phyloP scores from a whole-genome alignment of 306 rosid genomes.

The Castanea sativa region DNA sequence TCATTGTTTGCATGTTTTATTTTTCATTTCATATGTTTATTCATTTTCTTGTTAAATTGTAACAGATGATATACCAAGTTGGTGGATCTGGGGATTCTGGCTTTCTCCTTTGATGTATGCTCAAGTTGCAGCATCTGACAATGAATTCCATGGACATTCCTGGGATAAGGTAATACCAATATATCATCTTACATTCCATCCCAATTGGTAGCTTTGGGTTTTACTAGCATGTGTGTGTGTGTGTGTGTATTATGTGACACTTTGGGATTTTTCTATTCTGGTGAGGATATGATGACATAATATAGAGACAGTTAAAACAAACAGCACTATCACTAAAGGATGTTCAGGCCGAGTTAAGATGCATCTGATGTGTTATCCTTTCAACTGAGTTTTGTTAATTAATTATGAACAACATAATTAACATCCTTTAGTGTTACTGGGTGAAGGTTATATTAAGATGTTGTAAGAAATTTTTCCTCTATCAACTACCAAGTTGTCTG shows the following conservation, averaged over 20 bases:
- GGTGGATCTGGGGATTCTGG: constrained; percentile 99
- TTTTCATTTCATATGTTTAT: constrained; percentile 5
- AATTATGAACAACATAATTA: neutral
- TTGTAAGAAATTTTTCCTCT: neutral
- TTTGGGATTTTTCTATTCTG: neutral
- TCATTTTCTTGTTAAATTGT: constrained; percentile 26
- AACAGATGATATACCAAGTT: constrained; percentile 73
- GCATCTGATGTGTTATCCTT: neutral
- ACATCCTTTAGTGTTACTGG: neutral
- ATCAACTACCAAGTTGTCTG: neutral
- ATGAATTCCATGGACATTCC: constrained; percentile 96
- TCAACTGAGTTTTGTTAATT: neutral
- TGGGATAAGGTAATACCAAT: constrained; percentile 74
- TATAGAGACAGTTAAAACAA: neutral
- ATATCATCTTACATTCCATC: constrained; percentile 5
- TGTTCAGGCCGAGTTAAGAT: neutral
- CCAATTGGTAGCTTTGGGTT: neutral
- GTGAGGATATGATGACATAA: neutral
- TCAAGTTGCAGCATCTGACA: constrained; percentile 88
- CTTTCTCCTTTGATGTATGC: constrained; percentile 98
- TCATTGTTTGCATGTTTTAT: constrained; percentile 15
- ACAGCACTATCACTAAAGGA: neutral
- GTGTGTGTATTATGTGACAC: too few relatives aligned
- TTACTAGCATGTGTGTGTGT: neutral
- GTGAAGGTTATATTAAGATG: neutral